Evolutionary conservation across 257 asterid genomes (phyloP), one percentile per base, ranked within the genome.

Genomic region (Salvia miltiorrhiza): DNA sequence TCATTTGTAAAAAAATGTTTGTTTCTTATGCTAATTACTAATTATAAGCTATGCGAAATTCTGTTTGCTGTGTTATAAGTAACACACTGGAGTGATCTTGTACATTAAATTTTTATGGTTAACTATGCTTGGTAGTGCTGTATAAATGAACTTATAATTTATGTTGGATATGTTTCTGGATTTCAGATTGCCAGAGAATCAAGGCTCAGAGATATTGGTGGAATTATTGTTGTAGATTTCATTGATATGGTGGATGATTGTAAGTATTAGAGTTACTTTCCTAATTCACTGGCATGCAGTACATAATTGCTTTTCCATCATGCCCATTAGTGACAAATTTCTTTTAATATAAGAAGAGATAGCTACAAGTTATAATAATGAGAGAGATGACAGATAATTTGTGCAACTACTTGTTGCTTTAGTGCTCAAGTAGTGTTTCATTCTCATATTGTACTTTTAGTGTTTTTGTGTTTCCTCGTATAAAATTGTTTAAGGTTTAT

Each of bases 161-260:
- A 67, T 50, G 58, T 44, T 64, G 75, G 43, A 53, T 35, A 13
- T 78, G 40, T 50, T 53, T 74, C 71, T 62, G 65, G 65, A 52
- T 75, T 82, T 70, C 90, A 94, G 99, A 91, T 94, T 77, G 97
- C 97, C 71, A 87, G 97, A 82, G 99, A 94, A 82, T 70, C 91
- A 74, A 82, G 97, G 90, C 87, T 94, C 83, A 89, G 99, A 79
- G 99, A 94, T 68, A 77, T 94, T 75, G 99, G 97, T 81, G 97
- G 99, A 75, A 89, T 94, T 73, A 91, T 94, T 75, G 97, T 94
- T 39, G 97, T 94, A 45, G 99, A 91, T 86, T 91, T 94, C 87
- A 94, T 94, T 73, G 99, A 94, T 82, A 91, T 94, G 99, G n/a
- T 82, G 74, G 95, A 89, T 64, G 97, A 94, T 72, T 73, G 99